Percentiles rank a stretch among this genome's conserved stretches.
Conservation (phyloP, 2,329 filamentous ascomycete genomes). For the Helicocarpus griseus region DNA sequence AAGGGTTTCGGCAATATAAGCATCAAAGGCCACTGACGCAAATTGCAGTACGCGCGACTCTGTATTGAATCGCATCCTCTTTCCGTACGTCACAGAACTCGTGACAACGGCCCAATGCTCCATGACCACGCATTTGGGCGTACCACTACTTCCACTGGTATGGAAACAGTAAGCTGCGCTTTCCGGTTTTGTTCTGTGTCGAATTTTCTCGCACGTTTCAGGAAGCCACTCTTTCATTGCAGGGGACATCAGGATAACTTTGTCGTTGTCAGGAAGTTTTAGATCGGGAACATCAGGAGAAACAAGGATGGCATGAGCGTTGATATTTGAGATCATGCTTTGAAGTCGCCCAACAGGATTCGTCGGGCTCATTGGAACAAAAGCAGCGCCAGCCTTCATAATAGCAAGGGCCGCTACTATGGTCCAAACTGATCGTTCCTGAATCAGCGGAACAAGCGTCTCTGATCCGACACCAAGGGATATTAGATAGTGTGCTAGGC, state of each 20-base stretch:
- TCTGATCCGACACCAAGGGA: slow-evolving; percentile 31
- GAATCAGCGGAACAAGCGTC: slow-evolving; percentile 30
- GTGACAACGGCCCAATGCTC: slow-evolving; percentile 51
- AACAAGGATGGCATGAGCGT: slow-evolving; percentile 24
- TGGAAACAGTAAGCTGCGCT: slow-evolving; percentile 52
- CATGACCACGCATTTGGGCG: slow-evolving; percentile 53
- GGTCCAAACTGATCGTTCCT: slow-evolving; percentile 37
- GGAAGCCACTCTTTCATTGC: slow-evolving; percentile 20
- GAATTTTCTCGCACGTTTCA: slow-evolving; percentile 6
- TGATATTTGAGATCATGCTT: slow-evolving; percentile 27
- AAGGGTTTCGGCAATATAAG: slow-evolving; percentile 46
- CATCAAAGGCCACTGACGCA: slow-evolving; percentile 48
- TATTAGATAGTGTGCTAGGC: slow-evolving; percentile 27
- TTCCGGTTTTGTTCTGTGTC: slow-evolving; percentile 10
- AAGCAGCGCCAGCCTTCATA: slow-evolving; percentile 34
- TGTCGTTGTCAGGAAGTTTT: slow-evolving; percentile 20
- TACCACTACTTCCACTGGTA: slow-evolving; percentile 47
- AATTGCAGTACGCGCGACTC: slow-evolving; percentile 50
- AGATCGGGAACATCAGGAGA: slow-evolving; percentile 23
- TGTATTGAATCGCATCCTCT: slow-evolving; percentile 41
- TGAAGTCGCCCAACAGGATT: slow-evolving; percentile 29
- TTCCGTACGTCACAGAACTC: slow-evolving; percentile 42
- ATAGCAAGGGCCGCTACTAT: slow-evolving; percentile 33
- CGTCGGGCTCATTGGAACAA: slow-evolving; percentile 32
- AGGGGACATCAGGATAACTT: slow-evolving; percentile 21